A percentile compares a stretch with the other conserved stretches of the same genome.
Evolutionary conservation across 73 alveolate species (phyloP).

Genomic region (Paramecium primaurelia): DNA sequence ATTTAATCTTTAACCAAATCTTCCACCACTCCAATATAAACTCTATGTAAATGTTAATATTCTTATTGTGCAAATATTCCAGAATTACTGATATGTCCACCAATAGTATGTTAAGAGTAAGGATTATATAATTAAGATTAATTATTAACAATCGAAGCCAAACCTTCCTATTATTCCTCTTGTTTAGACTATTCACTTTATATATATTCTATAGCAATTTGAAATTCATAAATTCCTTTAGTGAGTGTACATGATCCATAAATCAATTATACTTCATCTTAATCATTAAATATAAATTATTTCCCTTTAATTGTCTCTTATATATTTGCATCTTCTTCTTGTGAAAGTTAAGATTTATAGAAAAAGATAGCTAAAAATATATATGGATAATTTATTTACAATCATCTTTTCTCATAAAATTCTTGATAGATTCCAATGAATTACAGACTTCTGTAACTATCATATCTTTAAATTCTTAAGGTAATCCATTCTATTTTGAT

Average conservation of each 20-base stretch:
- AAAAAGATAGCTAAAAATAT: background rate
- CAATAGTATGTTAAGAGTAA: background rate
- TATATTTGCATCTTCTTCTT: conserved; percentile 14
- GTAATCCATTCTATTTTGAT: background rate
- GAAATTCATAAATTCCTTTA: conserved; percentile 18
- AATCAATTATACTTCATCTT: conserved; percentile 20
- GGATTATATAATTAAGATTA: background rate
- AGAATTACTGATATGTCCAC: conserved; percentile 8
- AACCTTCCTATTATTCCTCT: conserved; percentile 19
- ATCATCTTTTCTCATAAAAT: conserved; percentile 1
- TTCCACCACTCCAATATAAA: conserved; percentile 30
- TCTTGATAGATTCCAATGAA: background rate
- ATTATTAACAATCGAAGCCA: background rate
- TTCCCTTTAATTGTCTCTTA: background rate
- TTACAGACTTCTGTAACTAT: background rate
- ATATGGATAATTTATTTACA: background rate
- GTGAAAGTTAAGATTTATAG: background rate
- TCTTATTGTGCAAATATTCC: background rate
- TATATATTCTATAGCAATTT: background rate
- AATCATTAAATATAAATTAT: background rate
- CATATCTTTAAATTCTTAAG: background rate
- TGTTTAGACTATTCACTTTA: background rate
- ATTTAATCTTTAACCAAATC: conserved; percentile 25
- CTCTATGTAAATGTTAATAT: background rate
- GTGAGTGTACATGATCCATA: conserved; percentile 7